Evolutionary conservation across 106 monocot species (phyloP).

Genomic region (Acorus gramineus): DNA sequence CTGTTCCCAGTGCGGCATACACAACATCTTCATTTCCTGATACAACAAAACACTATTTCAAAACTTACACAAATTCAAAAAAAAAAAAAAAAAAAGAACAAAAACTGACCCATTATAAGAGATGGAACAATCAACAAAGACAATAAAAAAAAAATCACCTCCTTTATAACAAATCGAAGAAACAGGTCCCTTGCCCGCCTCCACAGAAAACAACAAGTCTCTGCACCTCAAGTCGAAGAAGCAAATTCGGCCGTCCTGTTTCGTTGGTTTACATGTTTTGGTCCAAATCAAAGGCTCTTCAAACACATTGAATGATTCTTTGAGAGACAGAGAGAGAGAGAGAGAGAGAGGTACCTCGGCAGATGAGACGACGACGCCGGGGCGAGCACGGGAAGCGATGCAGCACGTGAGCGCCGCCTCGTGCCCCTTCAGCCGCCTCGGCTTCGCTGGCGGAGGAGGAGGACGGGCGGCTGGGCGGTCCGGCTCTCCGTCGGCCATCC

Average conservation of each 20-base stretch:
- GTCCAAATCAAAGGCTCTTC: background rate
- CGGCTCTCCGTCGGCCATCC: too few relatives aligned
- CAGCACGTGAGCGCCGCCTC: constrained; percentile 44
- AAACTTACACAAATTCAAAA: background rate
- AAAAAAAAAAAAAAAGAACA: background rate
- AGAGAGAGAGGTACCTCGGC: constrained; percentile 35
- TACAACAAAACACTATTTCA: constrained; percentile 3
- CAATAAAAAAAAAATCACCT: constrained; percentile 21
- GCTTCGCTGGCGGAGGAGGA: constrained; percentile 16
- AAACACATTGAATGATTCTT: background rate
- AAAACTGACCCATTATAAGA: background rate
- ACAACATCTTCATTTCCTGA: constrained; percentile 71
- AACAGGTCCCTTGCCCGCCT: constrained; percentile 33
- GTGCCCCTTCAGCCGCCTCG: constrained; percentile 61
- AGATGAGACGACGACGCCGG: constrained; percentile 51
- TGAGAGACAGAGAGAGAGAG: background rate
- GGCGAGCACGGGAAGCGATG: constrained; percentile 45
- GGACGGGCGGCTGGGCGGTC: too few relatives aligned
- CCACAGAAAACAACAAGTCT: constrained; percentile 33
- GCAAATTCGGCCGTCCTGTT: constrained; percentile 66
- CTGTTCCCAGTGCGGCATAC: constrained; percentile 54
- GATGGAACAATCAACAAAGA: background rate
- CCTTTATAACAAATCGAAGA: constrained; percentile 70
- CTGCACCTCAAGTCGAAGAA: constrained; percentile 65
- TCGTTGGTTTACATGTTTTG: background rate